Percentiles rank a stretch among this genome's conserved stretches.
Conservation (phyloP, 768 basidiomycete genomes). For the Leccinum subgranulosum region DNA sequence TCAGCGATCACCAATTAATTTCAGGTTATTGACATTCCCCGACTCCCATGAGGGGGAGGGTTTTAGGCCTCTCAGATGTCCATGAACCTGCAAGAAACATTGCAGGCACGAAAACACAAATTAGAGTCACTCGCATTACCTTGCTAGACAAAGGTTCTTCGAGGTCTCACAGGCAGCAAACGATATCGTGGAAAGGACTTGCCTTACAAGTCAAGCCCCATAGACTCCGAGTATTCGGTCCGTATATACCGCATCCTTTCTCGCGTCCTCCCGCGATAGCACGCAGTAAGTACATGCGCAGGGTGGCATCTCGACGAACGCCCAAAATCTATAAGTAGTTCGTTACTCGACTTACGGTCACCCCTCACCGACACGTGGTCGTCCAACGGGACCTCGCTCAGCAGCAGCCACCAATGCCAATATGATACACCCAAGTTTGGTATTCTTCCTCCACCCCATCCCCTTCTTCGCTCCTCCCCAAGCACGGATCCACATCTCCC, state of each 20-base stretch:
- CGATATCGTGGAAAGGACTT: no score
- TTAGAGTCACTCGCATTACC: no score
- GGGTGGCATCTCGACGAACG: constrained; percentile 75
- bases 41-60: no score
- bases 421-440: constrained; percentile 67
- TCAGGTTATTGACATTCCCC: no score
- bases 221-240: constrained; percentile 60
- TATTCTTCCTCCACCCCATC: constrained; percentile 23
- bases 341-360: constrained; percentile 35
- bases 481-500: constrained; percentile 65
- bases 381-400: constrained; percentile 41
- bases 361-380: constrained; percentile 29
- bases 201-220: no score
- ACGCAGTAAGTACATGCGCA: constrained; percentile 47
- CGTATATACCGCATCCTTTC: constrained; percentile 70
- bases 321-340: constrained; percentile 67
- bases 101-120: no score
- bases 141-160: no score
- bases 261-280: constrained; percentile 51
- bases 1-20: no score
- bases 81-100: no score
- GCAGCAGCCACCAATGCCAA: constrained; percentile 47
- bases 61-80: no score
- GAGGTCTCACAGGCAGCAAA: no score
- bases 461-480: constrained; percentile 26